Percentiles rank a stretch among this genome's conserved stretches.
Evolutionary conservation across 495 filamentous ascomycete species (phyloP).

Genomic region (Aspergillus coremiiformis): DNA sequence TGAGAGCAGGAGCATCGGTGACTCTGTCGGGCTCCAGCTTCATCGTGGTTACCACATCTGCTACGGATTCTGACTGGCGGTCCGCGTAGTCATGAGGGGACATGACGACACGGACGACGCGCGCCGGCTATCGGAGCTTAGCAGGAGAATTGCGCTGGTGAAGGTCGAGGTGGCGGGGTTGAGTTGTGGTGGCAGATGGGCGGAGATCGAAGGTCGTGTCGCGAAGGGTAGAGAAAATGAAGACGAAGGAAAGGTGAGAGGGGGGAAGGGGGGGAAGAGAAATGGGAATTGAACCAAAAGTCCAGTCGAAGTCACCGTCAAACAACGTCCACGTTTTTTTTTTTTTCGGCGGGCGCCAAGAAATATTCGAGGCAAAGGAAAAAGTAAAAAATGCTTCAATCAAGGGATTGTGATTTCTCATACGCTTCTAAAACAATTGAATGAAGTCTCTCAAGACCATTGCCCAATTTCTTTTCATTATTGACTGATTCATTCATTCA

Average conservation of each 20-base stretch:
- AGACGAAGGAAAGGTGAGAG: not conserved
- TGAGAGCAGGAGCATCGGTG: slow-evolving; percentile 12
- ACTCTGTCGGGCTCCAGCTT: slow-evolving; percentile 26
- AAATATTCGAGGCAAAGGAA: not conserved
- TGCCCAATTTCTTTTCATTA: not conserved
- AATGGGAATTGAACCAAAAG: not conserved
- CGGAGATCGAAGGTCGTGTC: not conserved
- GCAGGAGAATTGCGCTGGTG: slow-evolving; percentile 9
- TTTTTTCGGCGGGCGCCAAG: slow-evolving; percentile 10
- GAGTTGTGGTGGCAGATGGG: not conserved
- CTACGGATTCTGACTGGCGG: slow-evolving; percentile 31
- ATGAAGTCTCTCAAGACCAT: not conserved
- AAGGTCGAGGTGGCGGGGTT: slow-evolving; percentile 4
- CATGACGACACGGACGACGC: slow-evolving; percentile 41
- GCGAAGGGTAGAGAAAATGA: not conserved
- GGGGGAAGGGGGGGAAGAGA: slow-evolving; percentile 1
- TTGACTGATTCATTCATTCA: slow-evolving; percentile 6
- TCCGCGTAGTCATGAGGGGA: slow-evolving; percentile 41
- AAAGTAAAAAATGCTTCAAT: not conserved
- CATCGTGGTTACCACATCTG: slow-evolving; percentile 34
- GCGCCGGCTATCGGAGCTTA: slow-evolving; percentile 16
- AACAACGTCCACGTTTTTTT: slow-evolving; percentile 8
- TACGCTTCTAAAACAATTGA: not conserved
- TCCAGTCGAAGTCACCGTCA: slow-evolving; percentile 4
- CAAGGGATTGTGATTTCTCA: not conserved